Evolutionary conservation across 768 basidiomycete genomes (phyloP).

Genomic region (Tricholoma saponaceum): DNA sequence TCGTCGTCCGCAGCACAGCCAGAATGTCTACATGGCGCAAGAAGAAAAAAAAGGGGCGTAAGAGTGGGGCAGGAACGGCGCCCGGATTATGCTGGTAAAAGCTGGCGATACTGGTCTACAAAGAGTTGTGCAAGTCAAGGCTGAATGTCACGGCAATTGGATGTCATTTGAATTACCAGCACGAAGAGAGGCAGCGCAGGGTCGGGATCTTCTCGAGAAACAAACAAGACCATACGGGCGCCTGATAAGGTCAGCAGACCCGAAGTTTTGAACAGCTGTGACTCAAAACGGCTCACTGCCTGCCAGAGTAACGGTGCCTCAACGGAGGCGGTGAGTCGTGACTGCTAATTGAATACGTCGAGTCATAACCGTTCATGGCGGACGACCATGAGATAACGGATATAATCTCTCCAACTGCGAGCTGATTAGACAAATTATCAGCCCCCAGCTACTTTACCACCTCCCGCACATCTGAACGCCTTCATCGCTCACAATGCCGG

Average conservation of each 20-base stretch:
- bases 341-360: constrained; percentile 2
- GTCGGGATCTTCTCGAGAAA: neutral
- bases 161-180: too few relatives aligned
- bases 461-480: neutral
- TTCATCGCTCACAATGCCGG: constrained; percentile 20
- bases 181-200: neutral
- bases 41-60: too few relatives aligned
- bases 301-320: neutral
- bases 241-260: neutral
- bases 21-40: too few relatives aligned
- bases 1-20: neutral
- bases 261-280: neutral
- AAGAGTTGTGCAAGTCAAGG: too few relatives aligned
- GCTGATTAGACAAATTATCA: neutral
- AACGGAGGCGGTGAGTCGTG: constrained; percentile 10
- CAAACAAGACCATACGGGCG: neutral
- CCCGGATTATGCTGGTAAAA: too few relatives aligned
- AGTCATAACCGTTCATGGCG: constrained; percentile 4
- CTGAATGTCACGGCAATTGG: too few relatives aligned
- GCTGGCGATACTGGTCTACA: too few relatives aligned
- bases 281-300: neutral
- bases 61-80: too few relatives aligned
- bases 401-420: constrained; percentile 5
- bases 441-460: neutral
- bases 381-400: neutral